Evolutionary conservation across 2,329 filamentous ascomycete species (phyloP).

Genomic region (Apiospora hydei): DNA sequence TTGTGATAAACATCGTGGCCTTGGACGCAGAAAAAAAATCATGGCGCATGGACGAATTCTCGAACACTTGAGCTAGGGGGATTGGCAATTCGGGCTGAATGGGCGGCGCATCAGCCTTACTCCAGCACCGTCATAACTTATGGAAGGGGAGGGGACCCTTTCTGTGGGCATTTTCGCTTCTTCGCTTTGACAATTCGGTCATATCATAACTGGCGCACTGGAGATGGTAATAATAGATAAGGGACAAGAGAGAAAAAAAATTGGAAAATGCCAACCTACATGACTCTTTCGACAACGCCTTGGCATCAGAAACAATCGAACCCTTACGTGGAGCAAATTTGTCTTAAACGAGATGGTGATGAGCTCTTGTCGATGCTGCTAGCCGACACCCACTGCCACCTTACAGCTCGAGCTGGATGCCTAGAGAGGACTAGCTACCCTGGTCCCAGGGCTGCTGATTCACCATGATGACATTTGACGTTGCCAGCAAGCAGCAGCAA

Average conservation of each 20-base stretch:
- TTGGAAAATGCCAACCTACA: constrained; percentile 2
- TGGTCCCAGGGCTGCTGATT: background rate
- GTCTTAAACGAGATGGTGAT: constrained; percentile 21
- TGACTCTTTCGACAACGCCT: background rate
- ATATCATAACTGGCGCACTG: background rate
- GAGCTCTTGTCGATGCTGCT: constrained; percentile 18
- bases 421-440: background rate
- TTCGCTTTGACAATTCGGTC: background rate
- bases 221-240: too few species aligned
- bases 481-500: background rate
- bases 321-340: background rate
- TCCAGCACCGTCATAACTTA: constrained; percentile 1
- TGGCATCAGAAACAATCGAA: background rate
- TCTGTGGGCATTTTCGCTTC: background rate
- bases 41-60: constrained; percentile 12
- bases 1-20: background rate
- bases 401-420: background rate
- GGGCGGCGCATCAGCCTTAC: background rate
- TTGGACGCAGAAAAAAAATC: background rate
- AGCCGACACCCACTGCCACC: background rate
- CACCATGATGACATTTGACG: constrained; percentile 4
- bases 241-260: background rate
- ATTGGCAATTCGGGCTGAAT: background rate
- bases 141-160: background rate
- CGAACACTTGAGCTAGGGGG: background rate